These are phyloP conservation scores for Tolypocladium ophioglossoides DNA, from an alignment of 2,329 filamentous ascomycete genomes.

Conservation along the genomic window DNA sequence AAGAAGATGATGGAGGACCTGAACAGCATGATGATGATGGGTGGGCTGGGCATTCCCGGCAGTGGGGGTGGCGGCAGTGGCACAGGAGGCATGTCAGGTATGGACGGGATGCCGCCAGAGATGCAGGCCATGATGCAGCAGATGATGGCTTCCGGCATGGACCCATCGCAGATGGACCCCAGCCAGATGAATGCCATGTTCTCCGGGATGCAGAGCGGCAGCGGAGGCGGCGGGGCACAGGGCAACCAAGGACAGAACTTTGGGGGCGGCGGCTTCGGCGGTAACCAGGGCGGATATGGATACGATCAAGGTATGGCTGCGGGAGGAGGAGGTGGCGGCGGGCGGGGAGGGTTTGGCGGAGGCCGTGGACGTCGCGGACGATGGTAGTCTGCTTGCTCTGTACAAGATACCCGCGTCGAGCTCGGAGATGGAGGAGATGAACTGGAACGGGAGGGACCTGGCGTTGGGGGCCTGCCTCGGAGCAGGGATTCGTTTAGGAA, in stretches of 20 bases:
- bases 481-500: background rate
- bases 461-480: background rate
- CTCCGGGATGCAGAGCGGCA: slow-evolving; percentile 41
- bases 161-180: slow-evolving; percentile 56
- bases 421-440: background rate
- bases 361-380: slow-evolving; percentile 19
- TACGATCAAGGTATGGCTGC: slow-evolving; percentile 38
- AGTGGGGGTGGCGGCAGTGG: slow-evolving; percentile 19
- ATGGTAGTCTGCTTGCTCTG: slow-evolving; percentile 7
- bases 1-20: slow-evolving; percentile 74
- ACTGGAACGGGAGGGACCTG: background rate
- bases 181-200: slow-evolving; percentile 49
- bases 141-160: slow-evolving; percentile 56
- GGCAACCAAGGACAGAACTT: slow-evolving; percentile 42
- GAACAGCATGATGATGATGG: slow-evolving; percentile 58
- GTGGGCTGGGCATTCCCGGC: slow-evolving; percentile 33
- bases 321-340: slow-evolving; percentile 22
- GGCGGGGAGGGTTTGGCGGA: slow-evolving; percentile 14
- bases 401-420: background rate
- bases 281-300: slow-evolving; percentile 40
- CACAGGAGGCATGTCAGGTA: slow-evolving; percentile 37
- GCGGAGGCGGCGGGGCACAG: slow-evolving; percentile 31
- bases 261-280: slow-evolving; percentile 37
- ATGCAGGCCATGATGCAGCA: slow-evolving; percentile 63
- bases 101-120: slow-evolving; percentile 55